Conservation (phyloP, 2,329 filamentous ascomycete genomes). For the Scopulariopsis brevicaulis region DNA sequence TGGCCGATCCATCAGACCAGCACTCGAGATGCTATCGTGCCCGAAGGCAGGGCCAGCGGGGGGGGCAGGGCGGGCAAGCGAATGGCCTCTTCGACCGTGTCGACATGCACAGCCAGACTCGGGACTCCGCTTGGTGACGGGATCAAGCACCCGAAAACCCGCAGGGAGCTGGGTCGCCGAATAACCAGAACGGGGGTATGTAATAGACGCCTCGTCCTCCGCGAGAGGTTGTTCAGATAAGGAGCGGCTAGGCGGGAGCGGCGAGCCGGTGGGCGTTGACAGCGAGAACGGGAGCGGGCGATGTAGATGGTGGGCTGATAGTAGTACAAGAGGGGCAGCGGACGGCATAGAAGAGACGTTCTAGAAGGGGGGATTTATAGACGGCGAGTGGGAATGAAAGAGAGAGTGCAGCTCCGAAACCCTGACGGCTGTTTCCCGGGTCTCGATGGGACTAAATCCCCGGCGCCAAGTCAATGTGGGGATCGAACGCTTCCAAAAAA, state of each 20-base stretch:
- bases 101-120: not conserved
- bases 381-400: not conserved
- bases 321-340: not conserved
- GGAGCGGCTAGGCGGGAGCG: not conserved
- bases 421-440: not conserved
- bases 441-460: constrained; percentile 1
- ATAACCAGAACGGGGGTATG: not conserved
- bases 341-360: not conserved
- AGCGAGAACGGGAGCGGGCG: not conserved
- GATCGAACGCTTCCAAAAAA: constrained; percentile 1
- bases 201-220: not conserved
- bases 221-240: not conserved
- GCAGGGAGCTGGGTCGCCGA: not conserved
- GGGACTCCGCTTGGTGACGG: not conserved
- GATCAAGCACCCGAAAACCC: not conserved
- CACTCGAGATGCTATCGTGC: not conserved
- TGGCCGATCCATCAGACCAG: not conserved
- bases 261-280: not conserved
- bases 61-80: not conserved
- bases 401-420: not conserved
- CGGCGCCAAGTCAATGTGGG: constrained; percentile 4
- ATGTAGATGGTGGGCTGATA: not conserved
- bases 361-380: not conserved
- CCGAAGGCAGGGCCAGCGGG: not conserved
- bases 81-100: not conserved